Percentiles rank a stretch among this genome's conserved stretches.
These are phyloP conservation scores for Parasarocladium wereldwijsianum DNA, from an alignment of 2,329 filamentous ascomycete species.

Conservation along the genomic window DNA sequence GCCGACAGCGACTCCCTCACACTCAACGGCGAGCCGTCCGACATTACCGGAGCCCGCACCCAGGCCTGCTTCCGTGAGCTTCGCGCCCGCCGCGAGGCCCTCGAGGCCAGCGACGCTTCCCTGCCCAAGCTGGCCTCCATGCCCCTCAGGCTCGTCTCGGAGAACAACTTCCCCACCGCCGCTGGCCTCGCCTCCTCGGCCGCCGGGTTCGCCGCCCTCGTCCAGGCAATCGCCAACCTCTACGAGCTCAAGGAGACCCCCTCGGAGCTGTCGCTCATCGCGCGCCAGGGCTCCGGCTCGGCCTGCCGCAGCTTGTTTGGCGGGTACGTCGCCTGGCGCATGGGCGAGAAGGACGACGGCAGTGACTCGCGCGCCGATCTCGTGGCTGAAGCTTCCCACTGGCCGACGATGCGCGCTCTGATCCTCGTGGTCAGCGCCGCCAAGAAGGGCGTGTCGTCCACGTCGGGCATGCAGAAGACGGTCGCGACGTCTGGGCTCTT, in stretches of 20 bases:
- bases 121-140: constrained; percentile 70
- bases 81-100: constrained; percentile 55
- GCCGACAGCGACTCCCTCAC: constrained; percentile 53
- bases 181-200: constrained; percentile 70
- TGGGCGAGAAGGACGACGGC: constrained; percentile 62
- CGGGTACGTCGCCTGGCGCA: constrained; percentile 91
- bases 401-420: constrained; percentile 87
- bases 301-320: constrained; percentile 89
- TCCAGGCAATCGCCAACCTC: constrained; percentile 80
- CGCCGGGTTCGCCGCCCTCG: constrained; percentile 53
- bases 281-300: constrained; percentile 85
- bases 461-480: constrained; percentile 92
- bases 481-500: constrained; percentile 87
- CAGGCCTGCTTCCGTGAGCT: constrained; percentile 88
- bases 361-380: constrained; percentile 78
- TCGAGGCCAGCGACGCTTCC: constrained; percentile 57
- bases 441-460: constrained; percentile 91
- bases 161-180: constrained; percentile 98
- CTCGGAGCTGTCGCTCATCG: constrained; percentile 74
- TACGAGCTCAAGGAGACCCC: constrained; percentile 74
- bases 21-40: constrained; percentile 71
- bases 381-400: constrained; percentile 77
- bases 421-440: constrained; percentile 84
- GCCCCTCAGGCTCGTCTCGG: constrained; percentile 74
- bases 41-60: constrained; percentile 78